Percentiles rank a stretch among this genome's conserved stretches.
phyloP scores from a whole-genome alignment of 306 rosid genomes.

The Glycine soja region DNA sequence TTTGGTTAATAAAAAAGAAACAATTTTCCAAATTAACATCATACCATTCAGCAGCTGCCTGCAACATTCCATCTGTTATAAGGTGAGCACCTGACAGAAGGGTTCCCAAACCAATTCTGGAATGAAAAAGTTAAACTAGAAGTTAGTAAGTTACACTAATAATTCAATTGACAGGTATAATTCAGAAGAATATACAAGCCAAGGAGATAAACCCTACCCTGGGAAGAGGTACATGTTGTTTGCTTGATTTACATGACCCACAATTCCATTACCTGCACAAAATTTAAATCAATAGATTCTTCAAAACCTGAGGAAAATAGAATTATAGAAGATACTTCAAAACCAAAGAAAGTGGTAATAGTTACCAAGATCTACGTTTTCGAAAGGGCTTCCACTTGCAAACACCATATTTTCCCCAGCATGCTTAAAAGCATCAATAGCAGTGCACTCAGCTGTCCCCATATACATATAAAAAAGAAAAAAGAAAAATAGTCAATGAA shows the following conservation, averaged over 20 bases:
- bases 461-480: neutral
- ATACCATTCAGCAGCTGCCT: conserved; percentile 98
- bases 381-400: conserved; percentile 98
- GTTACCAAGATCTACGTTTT: conserved; percentile 85
- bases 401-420: conserved; percentile 93
- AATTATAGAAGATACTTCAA: conserved; percentile 33
- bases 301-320: conserved; percentile 32
- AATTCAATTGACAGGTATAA: conserved; percentile 15
- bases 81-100: conserved; percentile 90
- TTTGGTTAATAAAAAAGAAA: conserved; percentile 21
- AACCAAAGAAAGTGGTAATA: conserved; percentile 41
- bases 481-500: conserved; percentile 22
- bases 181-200: conserved; percentile 27
- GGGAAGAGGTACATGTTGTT: conserved; percentile 99
- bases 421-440: conserved; percentile 88
- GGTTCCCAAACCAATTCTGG: conserved; percentile 96
- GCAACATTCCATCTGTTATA: conserved; percentile 95
- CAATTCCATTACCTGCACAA: conserved; percentile 79
- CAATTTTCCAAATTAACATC: conserved; percentile 27
- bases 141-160: neutral
- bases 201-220: conserved; percentile 65
- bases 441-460: conserved; percentile 94
- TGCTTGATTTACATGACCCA: conserved; percentile 98
- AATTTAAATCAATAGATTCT: conserved; percentile 38
- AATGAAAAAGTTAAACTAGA: conserved; percentile 43